Base-by-base conservation (phyloP, 345 rosid species). In the Bretschneidera sinensis region DNA sequence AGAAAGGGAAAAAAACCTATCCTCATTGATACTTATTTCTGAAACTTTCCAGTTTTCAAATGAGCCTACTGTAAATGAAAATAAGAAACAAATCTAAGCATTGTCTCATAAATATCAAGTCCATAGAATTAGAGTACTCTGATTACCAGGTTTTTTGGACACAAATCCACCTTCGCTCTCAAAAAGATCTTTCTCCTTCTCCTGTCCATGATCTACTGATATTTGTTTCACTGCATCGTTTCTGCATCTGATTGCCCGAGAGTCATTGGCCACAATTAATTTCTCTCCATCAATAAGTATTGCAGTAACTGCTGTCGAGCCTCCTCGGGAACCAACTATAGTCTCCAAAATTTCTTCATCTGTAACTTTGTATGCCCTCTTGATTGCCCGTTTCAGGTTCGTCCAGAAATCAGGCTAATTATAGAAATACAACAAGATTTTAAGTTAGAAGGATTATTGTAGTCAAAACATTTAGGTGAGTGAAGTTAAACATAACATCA, bases 221-320 rank as follows among this genome's bases (percentile, higher is more conserved):
- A 82, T 16, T 55, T 62, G 83, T 49, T 68, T 74, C 1, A 74
- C 77, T 17, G n/a, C 16, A 9, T 69, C 78, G 17, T 66, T 67
- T 57, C 67, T 35, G 54, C 79, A 83, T 55, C 78, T 49, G 57
- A 78, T 51, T 8, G 85, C 85, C 18, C 75, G 69, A 16, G 86
- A 82, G 17, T 85, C 86, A 59, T 79, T 83, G 1, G 82, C 82
- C 45, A 77, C 75, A 43, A 83, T 63, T 34, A 81, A 75, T 72
- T 63, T 81, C 64, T 70, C 43, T 21, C 74, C 54, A 22, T 83
- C 83, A 13, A 74, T 49, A 17, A 81, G 49, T 49, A 81, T 74
- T 24, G 83, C 85, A 1, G 82, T 74, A 22, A 83, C 80, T 14
- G 78, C 81, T 0, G 85, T 83, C 7, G 82, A 79, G 35, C 85